Conservation (phyloP, 192 early-diverging fungal species). For the Lobosporangium transversale region DNA sequence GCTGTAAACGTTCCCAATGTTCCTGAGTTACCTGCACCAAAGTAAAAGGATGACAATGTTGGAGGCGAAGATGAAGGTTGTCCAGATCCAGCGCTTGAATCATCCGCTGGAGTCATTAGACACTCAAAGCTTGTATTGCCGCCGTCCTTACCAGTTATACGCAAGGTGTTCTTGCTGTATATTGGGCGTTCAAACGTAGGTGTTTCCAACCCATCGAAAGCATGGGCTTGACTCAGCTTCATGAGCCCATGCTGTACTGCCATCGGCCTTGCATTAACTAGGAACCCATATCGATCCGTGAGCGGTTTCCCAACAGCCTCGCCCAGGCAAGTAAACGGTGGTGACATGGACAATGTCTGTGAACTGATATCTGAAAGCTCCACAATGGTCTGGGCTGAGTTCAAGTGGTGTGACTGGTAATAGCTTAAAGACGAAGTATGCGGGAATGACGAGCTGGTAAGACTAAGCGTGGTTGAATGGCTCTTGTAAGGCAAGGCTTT, state of each 20-base stretch:
- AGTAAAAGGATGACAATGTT: conserved; percentile 12
- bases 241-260: conserved; percentile 44
- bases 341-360: conserved; percentile 22
- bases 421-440: conserved; percentile 18
- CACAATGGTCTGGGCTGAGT: conserved; percentile 22
- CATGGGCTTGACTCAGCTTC: conserved; percentile 35
- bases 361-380: conserved; percentile 46
- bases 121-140: conserved; percentile 14
- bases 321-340: conserved; percentile 21
- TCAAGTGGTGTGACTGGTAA: conserved; percentile 6
- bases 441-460: conserved; percentile 30
- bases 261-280: conserved; percentile 45
- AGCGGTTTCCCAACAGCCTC: conserved; percentile 21
- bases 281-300: conserved; percentile 48
- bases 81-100: neutral
- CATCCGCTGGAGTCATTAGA: conserved; percentile 12
- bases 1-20: conserved; percentile 1
- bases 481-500: conserved; percentile 33
- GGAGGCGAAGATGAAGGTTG: conserved; percentile 19
- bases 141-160: neutral
- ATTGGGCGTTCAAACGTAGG: conserved; percentile 1
- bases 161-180: neutral
- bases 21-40: conserved; percentile 10
- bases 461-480: conserved; percentile 11
- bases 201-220: conserved; percentile 25